Conservation (phyloP, 208 protist species). For the Angomonas deanei region DNA sequence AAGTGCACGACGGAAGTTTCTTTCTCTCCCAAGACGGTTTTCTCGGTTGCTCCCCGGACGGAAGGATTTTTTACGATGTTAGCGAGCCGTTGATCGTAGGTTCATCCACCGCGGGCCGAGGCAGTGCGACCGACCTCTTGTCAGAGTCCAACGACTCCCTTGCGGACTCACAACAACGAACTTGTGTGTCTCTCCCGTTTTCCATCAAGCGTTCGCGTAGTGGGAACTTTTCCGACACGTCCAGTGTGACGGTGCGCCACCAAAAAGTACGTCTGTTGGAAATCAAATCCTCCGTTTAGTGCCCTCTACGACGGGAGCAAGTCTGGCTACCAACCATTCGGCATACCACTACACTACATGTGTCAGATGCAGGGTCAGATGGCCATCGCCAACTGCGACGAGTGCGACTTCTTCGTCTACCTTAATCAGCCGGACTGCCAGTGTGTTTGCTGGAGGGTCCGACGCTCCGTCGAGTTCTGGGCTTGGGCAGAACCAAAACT, state of each 20-base stretch:
- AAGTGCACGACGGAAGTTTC: conserved; percentile 78
- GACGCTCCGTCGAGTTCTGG: conserved; percentile 66
- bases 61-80: conserved; percentile 37
- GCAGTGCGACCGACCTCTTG: too few species aligned
- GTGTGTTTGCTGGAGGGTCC: conserved; percentile 78
- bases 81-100: not conserved
- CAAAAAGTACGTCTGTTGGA: conserved; percentile 50
- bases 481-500: conserved; percentile 76
- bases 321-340: conserved; percentile 40
- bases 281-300: conserved; percentile 82
- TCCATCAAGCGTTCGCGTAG: not conserved
- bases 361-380: conserved; percentile 91
- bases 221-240: not conserved
- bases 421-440: conserved; percentile 46
- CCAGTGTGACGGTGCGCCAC: not conserved
- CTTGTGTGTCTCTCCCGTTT: not conserved
- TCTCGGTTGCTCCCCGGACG: conserved; percentile 83
- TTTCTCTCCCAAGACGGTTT: conserved; percentile 52
- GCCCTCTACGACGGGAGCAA: conserved; percentile 62
- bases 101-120: not conserved
- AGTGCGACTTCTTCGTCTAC: conserved; percentile 91
- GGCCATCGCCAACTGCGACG: conserved; percentile 70
- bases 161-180: not conserved
- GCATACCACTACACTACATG: conserved; percentile 83
- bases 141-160: not conserved